Evolutionary conservation across 2,329 filamentous ascomycete species (phyloP), one percentile per base, ranked within the genome.

Genomic region (Calonectria ilicicola): DNA sequence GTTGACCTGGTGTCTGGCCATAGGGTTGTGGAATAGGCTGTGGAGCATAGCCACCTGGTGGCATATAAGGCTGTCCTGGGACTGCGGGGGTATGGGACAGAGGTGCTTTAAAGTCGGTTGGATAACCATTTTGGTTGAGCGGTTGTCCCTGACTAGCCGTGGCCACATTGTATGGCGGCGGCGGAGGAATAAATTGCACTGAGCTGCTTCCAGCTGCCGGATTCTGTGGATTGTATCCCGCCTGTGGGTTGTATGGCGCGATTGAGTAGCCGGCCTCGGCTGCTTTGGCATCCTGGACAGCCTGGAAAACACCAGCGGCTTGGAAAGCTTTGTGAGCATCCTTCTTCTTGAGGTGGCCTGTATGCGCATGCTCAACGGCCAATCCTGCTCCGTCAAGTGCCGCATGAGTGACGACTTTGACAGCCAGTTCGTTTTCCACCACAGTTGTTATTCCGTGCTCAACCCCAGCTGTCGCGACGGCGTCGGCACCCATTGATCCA

Each of bases 361-460:
- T 84, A 35, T 85, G 83, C 1, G 78, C 78, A 63, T 85, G 81
- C 38, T 85, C 84, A 1, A 83, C 66, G 1, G 78, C 79, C 75
- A 84, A 79, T 1, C 82, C 84, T 2, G 80, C 80, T 0, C 80
- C 83, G 60, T 85, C 84, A 2, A 85, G 75, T 1, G 82, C 83
- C 4, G 80, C 79, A 67, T 86, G 84, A 7, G 80, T 81, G 1
- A 80, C 81, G 5, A 82, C 72, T 65, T 83, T 83, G 46, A 83
- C 77, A 3, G 82, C 82, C 2, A 82, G 80, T 26, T 85, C 84
- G 23, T 83, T 83, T 7, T 78, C 79, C 0, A 80, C 73, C 0
- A 83, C 76, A 0, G 79, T 68, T 2, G 75, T 65, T 0, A 81
- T 81, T 0, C 84, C 84, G 35, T 85, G 82, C 14, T 83, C 83